Base-by-base conservation (phyloP, 1,284 basidiomycete genomes). In the Apiotrichum domesticum region DNA sequence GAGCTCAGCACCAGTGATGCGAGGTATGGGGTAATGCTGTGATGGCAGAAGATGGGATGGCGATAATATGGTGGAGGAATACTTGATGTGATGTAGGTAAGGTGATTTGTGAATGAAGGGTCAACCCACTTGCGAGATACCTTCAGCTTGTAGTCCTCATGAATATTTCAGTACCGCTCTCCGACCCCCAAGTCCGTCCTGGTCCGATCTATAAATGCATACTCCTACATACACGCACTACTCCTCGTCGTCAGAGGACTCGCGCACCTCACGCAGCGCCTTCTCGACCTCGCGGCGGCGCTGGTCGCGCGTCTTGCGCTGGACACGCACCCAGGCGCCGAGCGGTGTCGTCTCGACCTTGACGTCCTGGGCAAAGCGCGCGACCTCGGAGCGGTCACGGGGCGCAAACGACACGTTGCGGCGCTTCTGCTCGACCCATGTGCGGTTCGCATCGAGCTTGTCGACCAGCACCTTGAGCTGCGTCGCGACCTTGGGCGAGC, bases 401-500 rank as follows among this genome's bases (percentile, higher is more conserved):
- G 93, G 75, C 7, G 83, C 82, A 68, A 96, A 92, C 21, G 77
- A 74, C 5, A 94, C 84, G 29, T 78, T 80, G 54, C 83, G 83
- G 56, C 93, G 79, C 69, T 80, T 81, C 68, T 82, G 77, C 70
- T 89, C 85, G 39, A 89, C 80, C 87, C 86, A 94, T 57, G 78
- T 81, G n/a, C 82, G 80, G 62, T 86, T 88, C 63, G 89, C 87
- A 62, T 96, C 91, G 37, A 94, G 77, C 43, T 90, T 85, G 67
- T 95, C 93, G 45, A 92, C 78, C 4, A 96, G 78, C 1, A 80
- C 80, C 77, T 92, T 94, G 46, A 90, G 80, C 56, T 60, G 53
- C 33, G 78, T 76, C 52, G 45, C 75, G 59, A 55, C 74, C 70
- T 72, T 81, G 62, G 80, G 83, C 40, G 78, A 78, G 6, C 73